phyloP scores from a whole-genome alignment of 2,329 filamentous ascomycete species.

The Penicillium sp. region DNA sequence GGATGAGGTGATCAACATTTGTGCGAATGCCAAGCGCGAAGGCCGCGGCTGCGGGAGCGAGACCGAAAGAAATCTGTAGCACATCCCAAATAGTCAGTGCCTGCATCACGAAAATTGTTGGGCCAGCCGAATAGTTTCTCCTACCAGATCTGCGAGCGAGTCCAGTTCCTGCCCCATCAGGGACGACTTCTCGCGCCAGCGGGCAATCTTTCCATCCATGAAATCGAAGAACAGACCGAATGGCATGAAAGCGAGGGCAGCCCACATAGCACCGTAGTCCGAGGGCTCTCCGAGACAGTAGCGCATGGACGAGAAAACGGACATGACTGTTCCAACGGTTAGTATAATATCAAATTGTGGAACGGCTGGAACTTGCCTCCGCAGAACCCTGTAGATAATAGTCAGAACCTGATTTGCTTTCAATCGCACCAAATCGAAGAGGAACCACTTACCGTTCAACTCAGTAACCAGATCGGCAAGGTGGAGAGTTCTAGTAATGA shows the following conservation, averaged over 20 bases:
- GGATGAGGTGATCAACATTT: slow-evolving; percentile 72
- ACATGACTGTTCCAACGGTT: slow-evolving; percentile 65
- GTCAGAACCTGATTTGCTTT: slow-evolving; percentile 18
- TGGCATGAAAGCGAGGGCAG: slow-evolving; percentile 82
- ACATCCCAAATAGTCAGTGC: slow-evolving; percentile 7
- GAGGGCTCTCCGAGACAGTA: slow-evolving; percentile 78
- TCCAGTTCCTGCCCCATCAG: slow-evolving; percentile 98
- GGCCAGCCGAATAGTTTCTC: slow-evolving; percentile 22
- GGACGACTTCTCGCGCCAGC: slow-evolving; percentile 95
- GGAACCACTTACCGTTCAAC: slow-evolving; percentile 44
- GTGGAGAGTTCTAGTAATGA: slow-evolving; percentile 44
- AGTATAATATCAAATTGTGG: slow-evolving; percentile 15
- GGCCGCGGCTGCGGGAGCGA: slow-evolving; percentile 82
- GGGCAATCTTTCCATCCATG: slow-evolving; percentile 93
- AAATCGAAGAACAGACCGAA: slow-evolving; percentile 97
- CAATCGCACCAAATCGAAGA: not conserved
- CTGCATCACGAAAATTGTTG: not conserved
- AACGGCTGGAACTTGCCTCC: slow-evolving; percentile 41
- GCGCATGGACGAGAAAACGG: slow-evolving; percentile 89
- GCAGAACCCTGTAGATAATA: slow-evolving; percentile 44
- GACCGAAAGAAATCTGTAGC: slow-evolving; percentile 88
- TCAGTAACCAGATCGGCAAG: slow-evolving; percentile 54
- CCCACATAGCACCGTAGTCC: slow-evolving; percentile 70
- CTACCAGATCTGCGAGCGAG: slow-evolving; percentile 89
- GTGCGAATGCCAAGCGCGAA: slow-evolving; percentile 90